Conservation (phyloP, 2,329 filamentous ascomycete species). For the Phaeoacremonium minimum region DNA sequence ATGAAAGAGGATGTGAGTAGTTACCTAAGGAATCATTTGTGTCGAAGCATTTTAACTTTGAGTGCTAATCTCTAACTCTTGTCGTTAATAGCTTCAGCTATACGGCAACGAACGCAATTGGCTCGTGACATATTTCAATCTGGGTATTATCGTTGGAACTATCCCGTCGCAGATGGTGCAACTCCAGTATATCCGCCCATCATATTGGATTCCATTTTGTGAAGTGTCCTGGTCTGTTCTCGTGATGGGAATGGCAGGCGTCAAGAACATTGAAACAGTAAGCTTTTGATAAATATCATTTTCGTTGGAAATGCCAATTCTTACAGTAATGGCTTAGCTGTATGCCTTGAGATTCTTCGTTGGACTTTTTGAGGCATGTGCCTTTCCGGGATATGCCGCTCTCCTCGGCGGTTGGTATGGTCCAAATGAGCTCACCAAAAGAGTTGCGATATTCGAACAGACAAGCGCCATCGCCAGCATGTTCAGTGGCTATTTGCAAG, state of each 20-base stretch:
- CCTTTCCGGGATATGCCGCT: conserved; percentile 30
- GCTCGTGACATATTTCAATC: conserved; percentile 48
- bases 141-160: conserved; percentile 53
- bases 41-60: neutral
- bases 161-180: conserved; percentile 31
- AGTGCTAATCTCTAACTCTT: neutral
- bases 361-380: conserved; percentile 30
- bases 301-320: conserved; percentile 13
- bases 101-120: conserved; percentile 53
- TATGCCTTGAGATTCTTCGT: conserved; percentile 36
- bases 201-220: conserved; percentile 32
- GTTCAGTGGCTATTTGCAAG: conserved; percentile 37
- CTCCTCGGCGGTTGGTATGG: conserved; percentile 40
- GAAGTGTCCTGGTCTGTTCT: conserved; percentile 26
- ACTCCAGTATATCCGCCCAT: conserved; percentile 33
- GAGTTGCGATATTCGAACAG: conserved; percentile 35
- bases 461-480: conserved; percentile 31
- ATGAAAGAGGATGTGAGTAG: conserved; percentile 42
- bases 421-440: conserved; percentile 34
- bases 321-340: neutral
- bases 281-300: conserved; percentile 3
- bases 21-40: too few relatives aligned
- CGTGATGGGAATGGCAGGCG: conserved; percentile 18
- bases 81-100: conserved; percentile 28
- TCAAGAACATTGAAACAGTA: conserved; percentile 16